These are phyloP conservation scores for Hylodesmum podocarpum DNA, from an alignment of 306 rosid species.

Conservation along the genomic window DNA sequence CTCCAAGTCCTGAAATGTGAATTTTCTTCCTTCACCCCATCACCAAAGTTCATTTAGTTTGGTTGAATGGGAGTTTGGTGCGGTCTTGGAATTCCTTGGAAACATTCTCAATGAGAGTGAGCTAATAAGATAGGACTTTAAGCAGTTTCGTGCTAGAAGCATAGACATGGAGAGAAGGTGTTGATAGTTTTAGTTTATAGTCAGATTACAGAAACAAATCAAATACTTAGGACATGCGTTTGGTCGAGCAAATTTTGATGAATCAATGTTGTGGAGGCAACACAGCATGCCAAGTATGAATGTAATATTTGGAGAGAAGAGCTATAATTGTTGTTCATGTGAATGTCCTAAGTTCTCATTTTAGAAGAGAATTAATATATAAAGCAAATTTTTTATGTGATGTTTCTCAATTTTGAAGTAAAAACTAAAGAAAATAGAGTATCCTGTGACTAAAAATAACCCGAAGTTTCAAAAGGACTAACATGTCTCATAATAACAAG, in stretches of 20 bases:
- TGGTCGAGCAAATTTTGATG: constrained; percentile 46
- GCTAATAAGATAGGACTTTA: constrained; percentile 36
- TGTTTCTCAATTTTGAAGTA: background rate
- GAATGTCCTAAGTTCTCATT: constrained; percentile 32
- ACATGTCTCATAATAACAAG: background rate
- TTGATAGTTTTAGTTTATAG: constrained; percentile 38
- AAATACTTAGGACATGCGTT: constrained; percentile 29
- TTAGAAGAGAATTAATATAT: constrained; percentile 29
- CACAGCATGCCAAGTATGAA: constrained; percentile 24
- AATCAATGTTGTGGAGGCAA: constrained; percentile 30
- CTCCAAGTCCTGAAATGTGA: constrained; percentile 53
- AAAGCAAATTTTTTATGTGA: background rate
- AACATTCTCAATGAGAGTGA: constrained; percentile 22
- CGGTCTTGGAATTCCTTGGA: constrained; percentile 32
- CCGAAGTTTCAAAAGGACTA: background rate
- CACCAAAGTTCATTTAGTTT: constrained; percentile 48
- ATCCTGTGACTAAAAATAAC: background rate
- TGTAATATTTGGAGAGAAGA: constrained; percentile 27
- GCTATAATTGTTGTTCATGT: constrained; percentile 27
- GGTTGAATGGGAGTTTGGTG: constrained; percentile 67
- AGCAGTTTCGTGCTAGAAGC: constrained; percentile 34
- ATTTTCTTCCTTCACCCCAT: constrained; percentile 50
- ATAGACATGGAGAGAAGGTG: constrained; percentile 19
- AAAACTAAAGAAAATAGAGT: background rate
- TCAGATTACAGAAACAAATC: constrained; percentile 35